Evolutionary conservation across 306 rosid species (phyloP), one percentile per base, ranked within the genome.

Genomic region (Acmispon strigosus): DNA sequence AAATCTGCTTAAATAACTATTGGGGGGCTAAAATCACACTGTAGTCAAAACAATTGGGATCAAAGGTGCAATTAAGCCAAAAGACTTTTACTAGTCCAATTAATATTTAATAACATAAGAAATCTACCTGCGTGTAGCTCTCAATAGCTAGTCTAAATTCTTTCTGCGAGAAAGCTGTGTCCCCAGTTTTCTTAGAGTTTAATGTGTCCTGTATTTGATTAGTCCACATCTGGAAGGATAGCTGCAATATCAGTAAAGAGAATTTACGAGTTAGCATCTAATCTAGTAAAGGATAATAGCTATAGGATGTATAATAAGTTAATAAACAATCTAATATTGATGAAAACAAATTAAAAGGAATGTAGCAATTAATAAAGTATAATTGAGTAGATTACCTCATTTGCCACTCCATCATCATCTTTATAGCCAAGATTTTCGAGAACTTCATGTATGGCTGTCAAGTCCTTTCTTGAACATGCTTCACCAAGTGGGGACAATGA

Each of bases 171-270:
- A 90, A 88, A 53, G 94, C 87, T 24, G 55, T 54, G 73, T 88
- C 96, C 14, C 92, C 94, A 64, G 81, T 86, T 81, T 83, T 83
- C 90, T 84, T 90, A 44, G 83, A 79, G 73, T 83, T 85, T 78
- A 90, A 69, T 27, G 91, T 77, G 12, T 88, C 96, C 76, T 88
- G 96, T 90, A 88, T 86, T 76, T 83, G 88, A 82, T 82, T 84
- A 3, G 88, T 86, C 92, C 94, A 90, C 94, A 90, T 86, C 54
- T 88, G 94, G 76, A 88, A 90, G 0, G 91, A 90, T 63, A 86
- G 78, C 94, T 90, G 86, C 72, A 76, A 14, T 14, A 32, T 5
- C 67, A 47, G 19, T 19, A 12, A 15, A 72, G 55, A 15, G 62
- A 53, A 48, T 10, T 36, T 19, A 43, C 63, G 42, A 43, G 78